Base-by-base conservation (phyloP, 345 rosid species). In the Fremontodendron californicum region DNA sequence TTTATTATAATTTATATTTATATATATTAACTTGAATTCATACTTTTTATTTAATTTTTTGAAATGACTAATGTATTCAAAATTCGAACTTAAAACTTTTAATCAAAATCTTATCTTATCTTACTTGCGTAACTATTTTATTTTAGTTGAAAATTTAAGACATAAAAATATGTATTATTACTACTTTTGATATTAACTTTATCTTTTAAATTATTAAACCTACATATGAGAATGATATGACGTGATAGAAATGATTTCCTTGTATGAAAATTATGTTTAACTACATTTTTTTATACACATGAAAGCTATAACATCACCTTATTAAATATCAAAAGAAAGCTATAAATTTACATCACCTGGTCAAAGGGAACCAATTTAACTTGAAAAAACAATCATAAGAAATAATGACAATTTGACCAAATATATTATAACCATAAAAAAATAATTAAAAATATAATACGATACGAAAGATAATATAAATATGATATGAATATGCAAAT, bases 351-450 rank as follows among this genome's bases (percentile, higher is more conserved):
- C 48, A 65, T 39, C 27, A 66, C 16, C 51, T 43, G 55, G 73
- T 45, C 73, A 68, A 43, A 68, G 21, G 31, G 19, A 46, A 68
- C 31, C 37, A 2, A 43, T 43, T 61, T 52, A 43, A 68, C 54
- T 54, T 67, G 25, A 37, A 3, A 68, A 68, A 68, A 68, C 72
- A 68, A 23, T 68, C n/a, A 68, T 68, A 68, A 1, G 21, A 33
- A 33, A 16, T 62, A 3, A 31, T 31, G 43, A 63, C 45, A 63
- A 35, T 19, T 19, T 63, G 13, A 37, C 21, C 27, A 54, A n/a
- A 21, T n/a, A 54, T 54, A 6, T n/a, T 1, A 51, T 19, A 51
- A 51, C 23, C 3, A 33, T 33, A n/a, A n/a, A n/a, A n/a, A n/a
- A n/a, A n/a, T n/a, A n/a, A n/a, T n/a, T n/a, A n/a, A n/a, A n/a